Conservation (phyloP, 75 land plant genomes). For the Pinus tabuliformis region DNA sequence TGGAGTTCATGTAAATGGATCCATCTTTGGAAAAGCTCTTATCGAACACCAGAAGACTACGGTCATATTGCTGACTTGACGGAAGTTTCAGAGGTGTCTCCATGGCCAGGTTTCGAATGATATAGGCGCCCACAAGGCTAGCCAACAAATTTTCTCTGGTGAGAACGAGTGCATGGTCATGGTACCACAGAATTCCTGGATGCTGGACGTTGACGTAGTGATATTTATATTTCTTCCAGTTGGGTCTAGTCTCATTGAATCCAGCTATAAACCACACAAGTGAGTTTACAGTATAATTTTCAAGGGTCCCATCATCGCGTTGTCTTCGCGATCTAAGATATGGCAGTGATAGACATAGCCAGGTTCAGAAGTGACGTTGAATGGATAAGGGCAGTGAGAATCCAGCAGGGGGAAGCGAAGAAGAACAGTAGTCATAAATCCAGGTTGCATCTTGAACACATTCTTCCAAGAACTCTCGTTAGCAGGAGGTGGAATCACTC, state of each 20-base stretch:
- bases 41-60: conserved; percentile 18
- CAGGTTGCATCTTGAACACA: conserved; percentile 71
- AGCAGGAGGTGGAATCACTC: conserved; percentile 15
- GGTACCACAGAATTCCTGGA: conserved; percentile 37
- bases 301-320: no score
- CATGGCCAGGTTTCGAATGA: conserved; percentile 12
- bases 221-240: conserved; percentile 17
- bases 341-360: conserved; percentile 89
- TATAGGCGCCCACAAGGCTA: conserved; percentile 28
- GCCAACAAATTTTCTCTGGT: conserved; percentile 30
- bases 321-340: no score
- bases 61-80: conserved; percentile 15
- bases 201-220: conserved; percentile 17
- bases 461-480: conserved; percentile 80
- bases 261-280: conserved; percentile 28
- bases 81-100: conserved; percentile 19
- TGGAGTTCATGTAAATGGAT: conserved; percentile 22
- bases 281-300: no score
- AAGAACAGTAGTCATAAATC: conserved; percentile 43
- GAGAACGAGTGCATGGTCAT: conserved; percentile 34
- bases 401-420: conserved; percentile 41
- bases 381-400: conserved; percentile 28
- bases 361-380: conserved; percentile 61
- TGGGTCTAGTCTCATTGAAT: conserved; percentile 23
- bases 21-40: conserved; percentile 20